Conservation (phyloP, 2,329 filamentous ascomycete species). For the Ophiostoma fasciatum region DNA sequence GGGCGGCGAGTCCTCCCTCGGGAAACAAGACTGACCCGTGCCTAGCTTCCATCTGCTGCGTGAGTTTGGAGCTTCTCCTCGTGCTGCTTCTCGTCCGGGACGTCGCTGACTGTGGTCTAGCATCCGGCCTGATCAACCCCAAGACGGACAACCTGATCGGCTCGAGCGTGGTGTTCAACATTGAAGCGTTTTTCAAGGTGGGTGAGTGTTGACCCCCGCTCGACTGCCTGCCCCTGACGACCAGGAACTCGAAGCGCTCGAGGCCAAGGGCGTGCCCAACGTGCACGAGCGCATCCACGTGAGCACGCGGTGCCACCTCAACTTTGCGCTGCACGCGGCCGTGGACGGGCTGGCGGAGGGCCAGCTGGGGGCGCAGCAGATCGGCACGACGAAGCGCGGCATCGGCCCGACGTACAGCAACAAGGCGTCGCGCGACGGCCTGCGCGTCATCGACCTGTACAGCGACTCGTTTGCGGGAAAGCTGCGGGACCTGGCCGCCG, state of each 20-base stretch:
- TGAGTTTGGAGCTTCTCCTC: slow-evolving; percentile 6
- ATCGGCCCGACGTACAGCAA: slow-evolving; percentile 23
- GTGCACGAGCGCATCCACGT: slow-evolving; percentile 41
- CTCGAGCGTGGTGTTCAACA: slow-evolving; percentile 52
- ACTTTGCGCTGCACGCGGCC: slow-evolving; percentile 49
- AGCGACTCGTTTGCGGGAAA: slow-evolving; percentile 53
- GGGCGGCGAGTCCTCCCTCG: background rate
- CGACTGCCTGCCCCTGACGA: background rate
- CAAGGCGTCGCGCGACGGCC: slow-evolving; percentile 49
- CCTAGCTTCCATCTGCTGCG: slow-evolving; percentile 20
- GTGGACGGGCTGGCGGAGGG: slow-evolving; percentile 39
- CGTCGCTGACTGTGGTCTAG: slow-evolving; percentile 33
- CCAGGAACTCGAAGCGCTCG: slow-evolving; percentile 23
- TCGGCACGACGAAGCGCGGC: slow-evolving; percentile 14
- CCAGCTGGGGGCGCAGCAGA: slow-evolving; percentile 21
- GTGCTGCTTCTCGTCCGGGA: too few relatives aligned
- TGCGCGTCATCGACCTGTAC: slow-evolving; percentile 54
- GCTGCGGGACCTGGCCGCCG: slow-evolving; percentile 43
- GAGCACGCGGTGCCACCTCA: slow-evolving; percentile 46
- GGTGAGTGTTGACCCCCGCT: background rate
- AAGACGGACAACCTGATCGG: slow-evolving; percentile 60
- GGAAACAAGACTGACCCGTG: background rate
- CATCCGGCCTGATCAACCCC: slow-evolving; percentile 59
- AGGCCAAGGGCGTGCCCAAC: slow-evolving; percentile 22
- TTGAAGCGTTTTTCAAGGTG: slow-evolving; percentile 27